Percentiles rank a stretch among this genome's conserved stretches.
Evolutionary conservation across 768 basidiomycete genomes (phyloP).

Genomic region (Tephrocybe rancida): DNA sequence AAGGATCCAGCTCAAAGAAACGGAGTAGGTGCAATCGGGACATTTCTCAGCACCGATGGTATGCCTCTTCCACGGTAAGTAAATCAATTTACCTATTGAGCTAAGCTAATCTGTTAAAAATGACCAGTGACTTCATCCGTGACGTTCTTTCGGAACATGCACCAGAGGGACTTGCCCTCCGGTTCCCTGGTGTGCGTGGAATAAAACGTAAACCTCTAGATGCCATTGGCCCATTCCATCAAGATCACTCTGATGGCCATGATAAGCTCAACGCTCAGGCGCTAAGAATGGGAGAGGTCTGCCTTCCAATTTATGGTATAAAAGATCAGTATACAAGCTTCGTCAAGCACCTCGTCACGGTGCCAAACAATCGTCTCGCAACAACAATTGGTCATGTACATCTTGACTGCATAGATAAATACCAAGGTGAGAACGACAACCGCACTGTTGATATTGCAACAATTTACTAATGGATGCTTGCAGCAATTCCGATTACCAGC

Average conservation of each 20-base stretch:
- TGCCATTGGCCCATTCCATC: slow-evolving; percentile 23
- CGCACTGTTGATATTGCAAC: slow-evolving; percentile 26
- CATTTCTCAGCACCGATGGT: slow-evolving; percentile 17
- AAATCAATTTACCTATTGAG: not conserved
- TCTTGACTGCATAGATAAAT: slow-evolving; percentile 7
- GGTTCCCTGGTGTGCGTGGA: slow-evolving; percentile 20
- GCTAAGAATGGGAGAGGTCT: slow-evolving; percentile 25
- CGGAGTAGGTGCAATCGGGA: slow-evolving; percentile 19
- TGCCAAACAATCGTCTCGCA: slow-evolving; percentile 19
- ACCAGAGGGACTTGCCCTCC: slow-evolving; percentile 21
- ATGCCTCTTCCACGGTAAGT: slow-evolving; percentile 19
- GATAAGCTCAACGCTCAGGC: slow-evolving; percentile 28
- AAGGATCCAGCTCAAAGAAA: slow-evolving; percentile 17
- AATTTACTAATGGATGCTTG: not conserved
- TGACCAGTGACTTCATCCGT: slow-evolving; percentile 5
- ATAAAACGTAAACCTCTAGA: slow-evolving; percentile 15
- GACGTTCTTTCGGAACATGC: slow-evolving; percentile 15
- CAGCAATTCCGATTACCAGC: slow-evolving; percentile 1
- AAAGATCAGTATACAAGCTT: slow-evolving; percentile 20
- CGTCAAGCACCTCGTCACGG: slow-evolving; percentile 13
- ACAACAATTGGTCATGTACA: slow-evolving; percentile 16
- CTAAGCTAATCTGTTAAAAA: too few species aligned
- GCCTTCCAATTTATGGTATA: slow-evolving; percentile 24
- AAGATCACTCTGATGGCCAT: slow-evolving; percentile 28
- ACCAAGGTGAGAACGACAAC: slow-evolving; percentile 10